Evolutionary conservation across 2,329 filamentous ascomycete genomes (phyloP), one percentile per base, ranked within the genome.

Genomic region (Alternaria viburni): DNA sequence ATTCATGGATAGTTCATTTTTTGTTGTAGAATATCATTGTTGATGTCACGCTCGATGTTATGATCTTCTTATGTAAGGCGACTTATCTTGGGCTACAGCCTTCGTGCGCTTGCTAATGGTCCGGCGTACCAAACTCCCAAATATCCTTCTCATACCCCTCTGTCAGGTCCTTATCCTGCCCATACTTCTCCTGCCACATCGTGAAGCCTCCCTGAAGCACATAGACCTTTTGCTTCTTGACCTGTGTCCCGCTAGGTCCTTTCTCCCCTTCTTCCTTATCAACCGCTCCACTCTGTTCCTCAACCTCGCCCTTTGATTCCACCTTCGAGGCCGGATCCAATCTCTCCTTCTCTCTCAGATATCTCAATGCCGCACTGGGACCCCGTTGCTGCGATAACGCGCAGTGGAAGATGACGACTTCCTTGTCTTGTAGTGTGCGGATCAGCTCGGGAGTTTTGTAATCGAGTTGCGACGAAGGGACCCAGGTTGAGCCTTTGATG

Each of bases 331-430:
- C 46, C 41, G 50, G 54, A 55, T 84, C 73, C 66, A 85, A 63
- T 57, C 86, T 83, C 69, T 91, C 88, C 50, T 89, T 85, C 81
- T 93, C 91, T 36, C 91, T 84, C 64, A 94, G 71, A 79, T 97
- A 98, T 73, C 86, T 86, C 70, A 97, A 81, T 4, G 96, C 96
- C 4, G 95, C 93, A 54, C 87, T 87, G 0, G 96, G 96, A 0
- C 96, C 96, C 1, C 96, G 86, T 82, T 97, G 91, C 83, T 98
- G 96, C 70, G 91, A 95, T 59, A 98, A 84, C 17, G 92, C 91
- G 81, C 96, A 99, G 82, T 99, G 96, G 80, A 99, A 99, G 1
- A 99, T 88, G 13, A 99, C 93, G 11, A 87, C 90, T 59, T 96
- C 88, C 79, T 93, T 93, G 75, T 90, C 89, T 68, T 88, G 84